These are phyloP conservation scores for Entomortierella chlamydospora DNA, from an alignment of 192 early-diverging fungal genomes.

Conservation along the genomic window DNA sequence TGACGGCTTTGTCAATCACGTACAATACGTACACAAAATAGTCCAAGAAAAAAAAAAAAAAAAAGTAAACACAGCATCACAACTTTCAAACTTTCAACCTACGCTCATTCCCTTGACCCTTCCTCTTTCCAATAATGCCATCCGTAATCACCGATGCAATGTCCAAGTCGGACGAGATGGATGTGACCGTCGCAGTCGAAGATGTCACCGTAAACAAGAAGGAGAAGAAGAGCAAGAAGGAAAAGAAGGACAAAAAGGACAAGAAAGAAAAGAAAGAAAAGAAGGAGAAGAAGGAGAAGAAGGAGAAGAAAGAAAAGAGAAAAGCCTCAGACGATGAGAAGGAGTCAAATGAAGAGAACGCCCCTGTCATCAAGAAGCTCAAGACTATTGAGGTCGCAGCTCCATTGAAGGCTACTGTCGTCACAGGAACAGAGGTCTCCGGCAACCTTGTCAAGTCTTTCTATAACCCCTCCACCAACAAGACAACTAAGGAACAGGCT, in stretches of 20 bases:
- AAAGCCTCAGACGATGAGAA: constrained; percentile 34
- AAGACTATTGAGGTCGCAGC: constrained; percentile 35
- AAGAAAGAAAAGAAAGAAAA: constrained; percentile 41
- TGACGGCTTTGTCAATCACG: background rate
- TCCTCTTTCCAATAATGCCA: constrained; percentile 13
- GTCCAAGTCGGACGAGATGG: constrained; percentile 15
- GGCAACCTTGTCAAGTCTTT: constrained; percentile 61
- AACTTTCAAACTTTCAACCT: background rate
- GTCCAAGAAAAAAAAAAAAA: constrained; percentile 2
- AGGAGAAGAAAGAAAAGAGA: constrained; percentile 55
- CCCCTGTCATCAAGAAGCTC: constrained; percentile 48
- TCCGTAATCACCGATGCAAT: constrained; percentile 6
- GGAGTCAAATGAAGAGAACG: background rate
- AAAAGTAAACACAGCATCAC: background rate
- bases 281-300: constrained; percentile 30
- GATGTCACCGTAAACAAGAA: constrained; percentile 22
- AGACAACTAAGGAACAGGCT: constrained; percentile 51
- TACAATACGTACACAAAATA: constrained; percentile 7
- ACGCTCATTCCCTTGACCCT: constrained; percentile 1
- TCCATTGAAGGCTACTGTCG: constrained; percentile 41
- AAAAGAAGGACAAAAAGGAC: constrained; percentile 40
- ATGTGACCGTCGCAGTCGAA: background rate
- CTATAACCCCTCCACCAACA: constrained; percentile 47
- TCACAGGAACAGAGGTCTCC: constrained; percentile 44
- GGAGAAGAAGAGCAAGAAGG: constrained; percentile 51